Evolutionary conservation across 1,139 yeast genomes (phyloP).

Genomic region (Chernovozyma aurita): DNA sequence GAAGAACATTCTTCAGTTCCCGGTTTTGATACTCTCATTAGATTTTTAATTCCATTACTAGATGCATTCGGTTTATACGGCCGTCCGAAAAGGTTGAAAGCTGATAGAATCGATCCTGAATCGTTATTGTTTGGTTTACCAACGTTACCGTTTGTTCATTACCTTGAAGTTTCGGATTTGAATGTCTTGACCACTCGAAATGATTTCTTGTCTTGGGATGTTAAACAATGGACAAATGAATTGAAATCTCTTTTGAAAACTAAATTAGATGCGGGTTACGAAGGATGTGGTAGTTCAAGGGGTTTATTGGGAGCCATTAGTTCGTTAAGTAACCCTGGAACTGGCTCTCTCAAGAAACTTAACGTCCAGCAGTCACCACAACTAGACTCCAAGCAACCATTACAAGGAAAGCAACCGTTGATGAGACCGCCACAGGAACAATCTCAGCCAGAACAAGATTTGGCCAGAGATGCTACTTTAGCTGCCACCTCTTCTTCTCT

Average conservation of each 20-base stretch:
- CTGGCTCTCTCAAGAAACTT: constrained; percentile 6
- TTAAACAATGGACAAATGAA: constrained; percentile 61
- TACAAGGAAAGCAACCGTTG: background rate
- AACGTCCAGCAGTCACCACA: background rate
- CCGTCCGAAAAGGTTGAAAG: constrained; percentile 82
- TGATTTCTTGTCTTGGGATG: constrained; percentile 53
- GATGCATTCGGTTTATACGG: constrained; percentile 90
- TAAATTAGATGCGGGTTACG: constrained; percentile 70
- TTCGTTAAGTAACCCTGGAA: constrained; percentile 34
- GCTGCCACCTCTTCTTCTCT: background rate
- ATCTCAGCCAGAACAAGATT: background rate
- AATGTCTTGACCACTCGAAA: constrained; percentile 15
- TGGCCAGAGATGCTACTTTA: background rate
- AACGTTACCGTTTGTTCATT: constrained; percentile 82
- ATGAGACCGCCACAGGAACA: background rate
- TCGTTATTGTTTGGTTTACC: constrained; percentile 90
- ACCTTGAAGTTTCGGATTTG: constrained; percentile 45
- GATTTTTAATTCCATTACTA: constrained; percentile 79
- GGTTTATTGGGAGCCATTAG: constrained; percentile 58
- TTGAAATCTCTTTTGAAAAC: constrained; percentile 60
- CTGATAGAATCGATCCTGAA: constrained; percentile 75
- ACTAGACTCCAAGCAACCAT: background rate
- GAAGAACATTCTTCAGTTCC: constrained; percentile 91
- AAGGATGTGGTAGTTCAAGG: constrained; percentile 73
- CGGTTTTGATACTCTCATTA: constrained; percentile 87